Evolutionary conservation across 192 early-diverging fungal genomes (phyloP), one percentile per base, ranked within the genome.

Genomic region (Gorgonomyces haynaldii): DNA sequence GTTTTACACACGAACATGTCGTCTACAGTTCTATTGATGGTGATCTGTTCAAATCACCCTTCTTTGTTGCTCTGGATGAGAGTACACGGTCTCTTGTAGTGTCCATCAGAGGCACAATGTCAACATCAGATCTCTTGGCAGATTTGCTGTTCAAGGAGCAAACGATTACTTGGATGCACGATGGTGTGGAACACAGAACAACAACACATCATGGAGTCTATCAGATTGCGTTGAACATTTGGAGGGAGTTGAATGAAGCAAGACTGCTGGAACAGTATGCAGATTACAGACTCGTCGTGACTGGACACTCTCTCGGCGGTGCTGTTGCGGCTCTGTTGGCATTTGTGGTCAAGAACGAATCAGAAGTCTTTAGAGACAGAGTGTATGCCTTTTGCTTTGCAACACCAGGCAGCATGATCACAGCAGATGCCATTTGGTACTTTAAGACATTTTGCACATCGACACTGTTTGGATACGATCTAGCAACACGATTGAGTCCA

Each of bases 221-320:
- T 58, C 53, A 15, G 27, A 73, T 63, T 4, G 70, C 70, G 4
- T 22, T 28, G 3, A 61, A 65, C 32, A 54, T 73, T 20, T 19
- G 22, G 5, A 38, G 44, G 5, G 66, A 72, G 15, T 30, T 72
- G 10, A 28, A 29, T 62, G 23, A 27, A 61, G 2, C 15, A 41
- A 22, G 45, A 57, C 9, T 41, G 23, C 17, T 22, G 19, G n/a
- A 53, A 44, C 24, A 8, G 10, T 74, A 62, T 56, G 3, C 4
- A 8, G 31, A 21, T 22, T 72, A 68, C 44, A 26, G 38, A 2
- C 17, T 72, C 8, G 36, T 75, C 21, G 24, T 48, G 2, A 47
- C 50, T 26, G 72, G 72, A 3, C 72, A 75, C 43, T 66, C 63
- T 2, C 50, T 75, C 7, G 72, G 72, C 0, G 72, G 51, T 25